These are phyloP conservation scores for Leccinum broughii DNA, from an alignment of 768 basidiomycete genomes.

Conservation along the genomic window DNA sequence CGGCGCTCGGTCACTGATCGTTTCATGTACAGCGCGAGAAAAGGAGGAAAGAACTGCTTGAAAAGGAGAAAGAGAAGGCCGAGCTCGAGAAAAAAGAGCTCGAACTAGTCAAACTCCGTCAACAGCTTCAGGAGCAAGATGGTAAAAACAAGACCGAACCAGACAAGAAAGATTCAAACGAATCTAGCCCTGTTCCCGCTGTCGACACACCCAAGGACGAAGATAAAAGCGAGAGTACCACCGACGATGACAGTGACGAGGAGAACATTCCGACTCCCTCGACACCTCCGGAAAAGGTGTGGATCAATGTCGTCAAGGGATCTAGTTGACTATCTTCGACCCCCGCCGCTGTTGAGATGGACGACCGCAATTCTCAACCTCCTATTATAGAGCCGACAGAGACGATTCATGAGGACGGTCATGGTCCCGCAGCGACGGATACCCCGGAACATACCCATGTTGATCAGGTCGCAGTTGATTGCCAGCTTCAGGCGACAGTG, in stretches of 20 bases:
- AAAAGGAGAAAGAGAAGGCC: slow-evolving; percentile 59
- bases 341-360: slow-evolving; percentile 20
- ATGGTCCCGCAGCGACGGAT: slow-evolving; percentile 22
- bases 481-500: slow-evolving; percentile 28
- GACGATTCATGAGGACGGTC: slow-evolving; percentile 21
- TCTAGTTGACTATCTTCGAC: slow-evolving; percentile 35
- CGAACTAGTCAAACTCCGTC: slow-evolving; percentile 54
- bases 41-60: slow-evolving; percentile 42
- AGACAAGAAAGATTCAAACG: slow-evolving; percentile 39
- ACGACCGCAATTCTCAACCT: slow-evolving; percentile 15
- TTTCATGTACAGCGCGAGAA: slow-evolving; percentile 39
- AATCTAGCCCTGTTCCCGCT: slow-evolving; percentile 12
- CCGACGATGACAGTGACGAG: slow-evolving; percentile 43
- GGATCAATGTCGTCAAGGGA: slow-evolving; percentile 29
- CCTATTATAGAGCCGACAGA: slow-evolving; percentile 30
- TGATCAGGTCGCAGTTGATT: slow-evolving; percentile 19
- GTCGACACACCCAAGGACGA: slow-evolving; percentile 26
- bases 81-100: slow-evolving; percentile 66
- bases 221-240: slow-evolving; percentile 33
- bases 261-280: slow-evolving; percentile 40
- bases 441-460: slow-evolving; percentile 22
- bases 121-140: slow-evolving; percentile 54
- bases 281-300: slow-evolving; percentile 29
- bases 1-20: slow-evolving; percentile 6
- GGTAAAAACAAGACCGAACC: slow-evolving; percentile 46